phyloP scores from a whole-genome alignment of 495 filamentous ascomycete species.

The Neurospora sp. region DNA sequence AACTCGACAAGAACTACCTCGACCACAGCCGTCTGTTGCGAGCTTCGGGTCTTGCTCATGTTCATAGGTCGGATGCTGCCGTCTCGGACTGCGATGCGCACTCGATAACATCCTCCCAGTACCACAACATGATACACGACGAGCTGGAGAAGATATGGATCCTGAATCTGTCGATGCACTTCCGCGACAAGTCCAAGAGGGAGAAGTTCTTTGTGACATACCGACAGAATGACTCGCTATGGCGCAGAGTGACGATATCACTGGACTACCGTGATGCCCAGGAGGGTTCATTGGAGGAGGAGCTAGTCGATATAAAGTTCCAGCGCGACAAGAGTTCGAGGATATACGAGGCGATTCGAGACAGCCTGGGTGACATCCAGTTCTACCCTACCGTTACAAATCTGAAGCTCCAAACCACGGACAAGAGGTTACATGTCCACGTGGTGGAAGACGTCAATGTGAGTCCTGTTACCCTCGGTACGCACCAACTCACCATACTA shows the following conservation, averaged over 20 bases:
- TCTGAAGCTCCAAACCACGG: conserved; percentile 82
- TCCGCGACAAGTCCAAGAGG: conserved; percentile 84
- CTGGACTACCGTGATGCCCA: conserved; percentile 82
- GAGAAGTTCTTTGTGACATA: conserved; percentile 99
- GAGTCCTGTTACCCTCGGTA: conserved; percentile 10
- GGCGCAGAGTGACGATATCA: conserved; percentile 86
- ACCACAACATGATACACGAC: conserved; percentile 54
- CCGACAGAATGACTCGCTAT: conserved; percentile 61
- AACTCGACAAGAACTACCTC: conserved; percentile 3
- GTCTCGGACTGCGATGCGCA: conserved; percentile 24
- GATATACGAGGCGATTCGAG: conserved; percentile 92
- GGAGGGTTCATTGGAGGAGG: conserved; percentile 73
- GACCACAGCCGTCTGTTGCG: neutral
- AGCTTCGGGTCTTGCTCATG: neutral
- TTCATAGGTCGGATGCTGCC: conserved; percentile 8
- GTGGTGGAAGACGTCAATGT: conserved; percentile 93
- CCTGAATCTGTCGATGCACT: conserved; percentile 96
- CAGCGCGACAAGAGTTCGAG: conserved; percentile 91
- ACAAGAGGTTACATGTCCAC: conserved; percentile 87
- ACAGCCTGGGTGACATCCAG: conserved; percentile 81
- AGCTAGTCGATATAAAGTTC: conserved; percentile 65
- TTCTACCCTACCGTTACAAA: conserved; percentile 96
- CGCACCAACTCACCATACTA: neutral
- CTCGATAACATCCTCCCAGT: conserved; percentile 40
- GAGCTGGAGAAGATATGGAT: conserved; percentile 91